Percentiles rank a stretch among this genome's conserved stretches.
Conservation (phyloP, 2,329 filamentous ascomycete species). For the Aureobasidium sp. region DNA sequence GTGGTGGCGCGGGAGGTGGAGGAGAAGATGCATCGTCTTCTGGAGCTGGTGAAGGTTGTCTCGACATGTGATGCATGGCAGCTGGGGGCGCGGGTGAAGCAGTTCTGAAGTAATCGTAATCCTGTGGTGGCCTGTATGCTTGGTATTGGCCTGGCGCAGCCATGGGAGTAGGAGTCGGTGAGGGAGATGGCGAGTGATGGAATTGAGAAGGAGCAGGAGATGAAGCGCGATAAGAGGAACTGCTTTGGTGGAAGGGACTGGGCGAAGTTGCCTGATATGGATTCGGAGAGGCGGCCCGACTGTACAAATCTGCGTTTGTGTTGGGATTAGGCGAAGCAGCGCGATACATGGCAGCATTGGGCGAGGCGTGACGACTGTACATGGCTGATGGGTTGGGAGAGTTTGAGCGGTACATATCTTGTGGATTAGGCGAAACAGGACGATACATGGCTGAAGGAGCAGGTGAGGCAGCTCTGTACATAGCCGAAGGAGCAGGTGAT, state of each 20-base stretch:
- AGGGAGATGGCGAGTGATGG: constrained; percentile 20
- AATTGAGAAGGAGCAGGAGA: constrained; percentile 22
- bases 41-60: constrained; percentile 17
- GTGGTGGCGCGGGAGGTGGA: constrained; percentile 77
- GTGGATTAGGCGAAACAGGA: no score
- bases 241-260: not conserved
- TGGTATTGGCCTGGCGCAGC: not conserved
- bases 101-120: constrained; percentile 27
- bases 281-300: constrained; percentile 12
- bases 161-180: not conserved
- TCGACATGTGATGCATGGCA: constrained; percentile 22
- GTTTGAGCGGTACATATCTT: constrained; percentile 14
- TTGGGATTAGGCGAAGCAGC: constrained; percentile 19
- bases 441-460: constrained; percentile 1
- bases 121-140: constrained; percentile 16
- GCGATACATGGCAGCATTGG: not conserved
- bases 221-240: constrained; percentile 12
- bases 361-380: not conserved
- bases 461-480: constrained; percentile 12
- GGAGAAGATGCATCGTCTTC: constrained; percentile 50
- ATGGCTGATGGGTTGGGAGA: constrained; percentile 13
- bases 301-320: not conserved
- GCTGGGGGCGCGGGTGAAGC: constrained; percentile 33
- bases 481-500: constrained; percentile 14
- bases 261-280: not conserved